phyloP scores from a whole-genome alignment of 2,329 filamentous ascomycete genomes.

The Cladosporium sp. region DNA sequence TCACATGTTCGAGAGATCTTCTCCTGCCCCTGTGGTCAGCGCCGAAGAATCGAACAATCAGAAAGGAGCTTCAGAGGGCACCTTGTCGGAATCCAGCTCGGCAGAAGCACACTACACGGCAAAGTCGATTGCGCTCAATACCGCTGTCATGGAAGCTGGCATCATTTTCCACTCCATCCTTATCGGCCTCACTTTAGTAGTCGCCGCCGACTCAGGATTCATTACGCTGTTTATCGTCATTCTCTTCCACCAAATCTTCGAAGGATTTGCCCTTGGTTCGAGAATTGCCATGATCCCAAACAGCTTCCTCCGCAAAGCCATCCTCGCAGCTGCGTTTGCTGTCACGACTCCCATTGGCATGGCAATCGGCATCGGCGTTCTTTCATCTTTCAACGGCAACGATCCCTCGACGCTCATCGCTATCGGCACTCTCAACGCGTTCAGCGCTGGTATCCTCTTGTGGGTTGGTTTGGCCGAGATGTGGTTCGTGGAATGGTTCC shows the following conservation, averaged over 20 bases:
- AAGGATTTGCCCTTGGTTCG: slow-evolving; percentile 68
- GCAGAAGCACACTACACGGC: slow-evolving; percentile 1
- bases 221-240: slow-evolving; percentile 62
- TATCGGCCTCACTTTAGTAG: slow-evolving; percentile 62
- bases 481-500: slow-evolving; percentile 73
- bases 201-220: slow-evolving; percentile 53
- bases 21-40: background rate
- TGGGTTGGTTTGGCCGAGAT: slow-evolving; percentile 81
- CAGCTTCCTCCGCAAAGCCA: slow-evolving; percentile 50
- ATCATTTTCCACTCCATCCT: slow-evolving; percentile 74
- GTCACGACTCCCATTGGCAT: slow-evolving; percentile 76
- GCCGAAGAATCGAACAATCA: slow-evolving; percentile 1
- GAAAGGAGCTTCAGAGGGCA: slow-evolving; percentile 28
- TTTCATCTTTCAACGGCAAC: slow-evolving; percentile 72
- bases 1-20: slow-evolving; percentile 17
- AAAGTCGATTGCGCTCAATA: slow-evolving; percentile 54
- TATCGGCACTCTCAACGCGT: slow-evolving; percentile 70
- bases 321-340: slow-evolving; percentile 65
- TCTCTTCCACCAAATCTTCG: slow-evolving; percentile 50
- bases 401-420: slow-evolving; percentile 67
- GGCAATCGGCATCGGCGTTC: slow-evolving; percentile 74
- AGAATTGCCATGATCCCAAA: slow-evolving; percentile 61
- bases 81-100: slow-evolving; percentile 11
- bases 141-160: slow-evolving; percentile 70
- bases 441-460: slow-evolving; percentile 73